Conservation (phyloP, 2,329 filamentous ascomycete genomes). For the Aspergillus arachidicola region DNA sequence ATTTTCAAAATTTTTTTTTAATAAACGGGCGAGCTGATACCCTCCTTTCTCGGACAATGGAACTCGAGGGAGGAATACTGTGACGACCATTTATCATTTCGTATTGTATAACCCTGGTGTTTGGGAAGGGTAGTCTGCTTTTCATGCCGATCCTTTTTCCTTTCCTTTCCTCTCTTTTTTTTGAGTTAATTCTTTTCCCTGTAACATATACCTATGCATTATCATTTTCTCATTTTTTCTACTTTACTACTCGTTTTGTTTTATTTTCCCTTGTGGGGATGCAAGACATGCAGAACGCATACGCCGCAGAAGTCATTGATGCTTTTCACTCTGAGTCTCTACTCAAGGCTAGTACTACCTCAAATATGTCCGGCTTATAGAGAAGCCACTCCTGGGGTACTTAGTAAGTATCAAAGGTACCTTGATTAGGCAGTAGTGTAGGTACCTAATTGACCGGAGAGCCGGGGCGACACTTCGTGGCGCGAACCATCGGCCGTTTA, state of each 20-base stretch:
- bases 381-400: background rate
- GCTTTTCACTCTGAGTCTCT: background rate
- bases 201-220: slow-evolving; percentile 22
- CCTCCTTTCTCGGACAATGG: slow-evolving; percentile 24
- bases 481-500: slow-evolving; percentile 6
- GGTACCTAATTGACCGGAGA: background rate
- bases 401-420: background rate
- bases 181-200: slow-evolving; percentile 12
- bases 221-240: slow-evolving; percentile 1
- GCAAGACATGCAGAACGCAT: background rate
- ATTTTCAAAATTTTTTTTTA: background rate
- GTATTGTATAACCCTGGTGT: slow-evolving; percentile 24
- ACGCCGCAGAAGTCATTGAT: background rate
- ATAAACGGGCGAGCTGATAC: slow-evolving; percentile 28
- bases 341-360: background rate
- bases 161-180: slow-evolving; percentile 1
- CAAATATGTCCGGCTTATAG: background rate
- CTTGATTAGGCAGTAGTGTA: slow-evolving; percentile 3
- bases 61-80: slow-evolving; percentile 21
- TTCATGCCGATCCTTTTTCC: slow-evolving; percentile 5
- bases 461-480: background rate
- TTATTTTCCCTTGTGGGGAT: background rate
- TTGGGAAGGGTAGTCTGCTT: slow-evolving; percentile 13
- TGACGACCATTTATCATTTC: slow-evolving; percentile 22
- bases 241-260: background rate